Base-by-base conservation (phyloP, 768 basidiomycete genomes). In the Auricularia heimuer region DNA sequence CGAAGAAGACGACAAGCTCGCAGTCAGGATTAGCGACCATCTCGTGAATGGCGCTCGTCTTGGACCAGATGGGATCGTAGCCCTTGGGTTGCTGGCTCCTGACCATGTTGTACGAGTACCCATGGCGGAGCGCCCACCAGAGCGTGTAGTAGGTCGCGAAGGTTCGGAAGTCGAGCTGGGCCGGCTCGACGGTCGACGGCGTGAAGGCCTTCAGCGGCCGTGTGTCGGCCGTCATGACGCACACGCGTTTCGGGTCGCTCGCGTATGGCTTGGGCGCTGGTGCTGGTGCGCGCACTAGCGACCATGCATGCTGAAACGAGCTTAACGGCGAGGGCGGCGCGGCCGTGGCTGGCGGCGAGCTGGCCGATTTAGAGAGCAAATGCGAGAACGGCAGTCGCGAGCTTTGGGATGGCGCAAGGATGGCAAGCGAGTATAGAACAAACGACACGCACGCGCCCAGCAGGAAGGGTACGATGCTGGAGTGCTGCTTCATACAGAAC, bases 1-100 rank as follows among this genome's bases (percentile, higher is more conserved):
- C 56, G 34, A 60, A 60, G 33, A 60, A 60, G 29, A 60, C 56
- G 29, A 60, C 56, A 33, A 60, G 21, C 56, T 60, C 29, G 56
- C 56, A 60, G 29, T 29, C 34, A 2, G 56, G 56, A 3, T 33
- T 35, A 4, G 56, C 24, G 34, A 60, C 56, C 56, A 60, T 33
- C 4, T 60, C 34, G 29, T 33, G 56, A 1, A 60, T 60, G 14
- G 56, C 56, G 10, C 34, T 21, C 24, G 56, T 60, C 34, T 60
- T 60, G 29, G 24, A 29, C 56, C 56, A 60, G 56, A 60, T 60
- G 56, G 56, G 56, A 34, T 24, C 24, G 34, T 60, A 60, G 12
- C 56, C 56, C 29, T 14, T 24, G 14, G 12, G 24, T 10, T 24
- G 56, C 24, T 24, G 8, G 8, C 24, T 60, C 11, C 34, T 21